Evolutionary conservation across 345 rosid genomes (phyloP).

Genomic region (Nephelium lappaceum): DNA sequence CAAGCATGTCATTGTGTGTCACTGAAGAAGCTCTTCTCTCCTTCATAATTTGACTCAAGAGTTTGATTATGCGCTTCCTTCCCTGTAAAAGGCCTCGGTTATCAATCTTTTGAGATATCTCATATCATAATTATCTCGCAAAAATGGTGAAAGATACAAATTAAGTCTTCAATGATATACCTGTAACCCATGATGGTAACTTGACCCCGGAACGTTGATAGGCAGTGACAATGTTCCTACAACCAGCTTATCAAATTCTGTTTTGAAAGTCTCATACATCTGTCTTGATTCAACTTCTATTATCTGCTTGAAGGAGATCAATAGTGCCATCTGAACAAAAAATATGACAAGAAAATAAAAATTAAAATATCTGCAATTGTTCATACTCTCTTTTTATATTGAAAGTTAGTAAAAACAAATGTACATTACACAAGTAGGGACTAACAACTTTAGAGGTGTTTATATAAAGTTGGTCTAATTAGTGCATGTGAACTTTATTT

Average conservation of each 20-base stretch:
- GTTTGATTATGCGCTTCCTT: slow-evolving; percentile 50
- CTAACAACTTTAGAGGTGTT: neutral
- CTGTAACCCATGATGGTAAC: slow-evolving; percentile 69
- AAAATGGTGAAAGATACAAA: neutral
- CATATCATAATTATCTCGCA: neutral
- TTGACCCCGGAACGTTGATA: slow-evolving; percentile 74
- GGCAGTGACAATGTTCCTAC: slow-evolving; percentile 85
- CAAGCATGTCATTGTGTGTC: slow-evolving; percentile 64
- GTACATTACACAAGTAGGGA: neutral
- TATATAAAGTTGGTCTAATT: neutral
- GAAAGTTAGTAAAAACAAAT: neutral
- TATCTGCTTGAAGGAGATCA: slow-evolving; percentile 57
- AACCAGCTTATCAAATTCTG: slow-evolving; percentile 67
- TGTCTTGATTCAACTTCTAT: slow-evolving; percentile 46
- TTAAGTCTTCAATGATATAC: slow-evolving; percentile 29
- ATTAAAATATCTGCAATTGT: neutral
- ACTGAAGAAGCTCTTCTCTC: slow-evolving; percentile 55
- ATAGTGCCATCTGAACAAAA: slow-evolving; percentile 65
- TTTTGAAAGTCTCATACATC: slow-evolving; percentile 43
- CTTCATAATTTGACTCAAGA: slow-evolving; percentile 47
- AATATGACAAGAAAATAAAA: neutral
- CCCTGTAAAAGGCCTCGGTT: slow-evolving; percentile 40
- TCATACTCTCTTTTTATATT: neutral
- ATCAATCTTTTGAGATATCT: neutral
- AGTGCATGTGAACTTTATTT: neutral